These are phyloP conservation scores for Sparassis latifolia DNA, from an alignment of 1,284 basidiomycete species.

Conservation along the genomic window DNA sequence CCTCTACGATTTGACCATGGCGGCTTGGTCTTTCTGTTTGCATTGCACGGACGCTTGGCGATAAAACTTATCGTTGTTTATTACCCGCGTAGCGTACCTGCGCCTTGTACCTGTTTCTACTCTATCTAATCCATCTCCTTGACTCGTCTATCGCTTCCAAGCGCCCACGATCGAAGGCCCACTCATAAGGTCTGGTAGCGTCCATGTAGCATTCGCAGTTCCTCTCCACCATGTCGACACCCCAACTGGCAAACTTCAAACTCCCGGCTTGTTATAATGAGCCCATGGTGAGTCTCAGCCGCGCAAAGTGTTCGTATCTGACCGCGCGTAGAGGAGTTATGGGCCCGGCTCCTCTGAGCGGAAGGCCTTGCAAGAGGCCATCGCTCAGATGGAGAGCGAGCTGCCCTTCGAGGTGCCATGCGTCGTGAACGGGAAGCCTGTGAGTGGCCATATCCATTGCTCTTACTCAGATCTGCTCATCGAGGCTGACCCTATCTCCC, in stretches of 20 bases:
- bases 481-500: background rate
- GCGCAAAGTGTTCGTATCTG: background rate
- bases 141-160: too few relatives aligned
- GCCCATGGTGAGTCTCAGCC: conserved; percentile 63
- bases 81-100: too few relatives aligned
- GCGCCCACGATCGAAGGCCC: too few relatives aligned
- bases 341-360: conserved; percentile 79
- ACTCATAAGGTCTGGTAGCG: too few relatives aligned
- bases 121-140: too few relatives aligned
- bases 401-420: conserved; percentile 90
- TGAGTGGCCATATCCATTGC: conserved; percentile 30
- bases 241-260: conserved; percentile 79
- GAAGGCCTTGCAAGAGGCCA: conserved; percentile 64
- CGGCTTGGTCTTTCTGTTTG: background rate
- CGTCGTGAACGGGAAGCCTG: conserved; percentile 87
- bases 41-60: background rate
- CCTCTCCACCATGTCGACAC: conserved; percentile 31
- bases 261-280: conserved; percentile 85
- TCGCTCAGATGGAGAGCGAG: conserved; percentile 76
- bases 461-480: background rate
- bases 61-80: too few relatives aligned
- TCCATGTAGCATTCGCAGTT: too few relatives aligned
- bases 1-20: conserved; percentile 40
- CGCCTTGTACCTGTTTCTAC: too few relatives aligned
- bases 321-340: conserved; percentile 48